These are phyloP conservation scores for Plasmopara muralis DNA, from an alignment of 352 stramenopile species.

Conservation along the genomic window DNA sequence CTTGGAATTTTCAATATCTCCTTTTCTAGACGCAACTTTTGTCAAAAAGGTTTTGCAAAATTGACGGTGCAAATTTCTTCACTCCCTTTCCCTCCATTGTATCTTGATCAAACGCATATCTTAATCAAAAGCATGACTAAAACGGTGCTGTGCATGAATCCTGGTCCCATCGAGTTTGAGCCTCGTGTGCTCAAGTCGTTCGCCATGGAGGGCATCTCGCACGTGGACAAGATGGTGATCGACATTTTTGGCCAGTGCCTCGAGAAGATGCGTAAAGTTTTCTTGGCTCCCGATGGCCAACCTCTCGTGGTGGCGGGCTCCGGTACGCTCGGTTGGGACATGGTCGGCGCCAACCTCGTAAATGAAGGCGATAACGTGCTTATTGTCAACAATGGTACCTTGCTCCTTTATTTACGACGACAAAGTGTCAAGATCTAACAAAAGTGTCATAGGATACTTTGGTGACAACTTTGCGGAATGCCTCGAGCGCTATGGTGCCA, in stretches of 20 bases:
- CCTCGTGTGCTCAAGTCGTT: constrained; percentile 62
- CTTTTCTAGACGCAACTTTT: too few species aligned
- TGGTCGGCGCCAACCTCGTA: constrained; percentile 72
- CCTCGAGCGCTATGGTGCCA: constrained; percentile 62
- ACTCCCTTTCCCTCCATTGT: too few species aligned
- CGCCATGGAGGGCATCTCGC: constrained; percentile 65
- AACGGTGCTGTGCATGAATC: constrained; percentile 74
- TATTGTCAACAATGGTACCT: constrained; percentile 56
- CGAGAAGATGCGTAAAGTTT: constrained; percentile 79
- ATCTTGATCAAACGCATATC: not conserved
- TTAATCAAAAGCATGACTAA: constrained; percentile 46
- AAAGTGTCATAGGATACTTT: constrained; percentile 47
- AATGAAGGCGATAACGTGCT: constrained; percentile 58
- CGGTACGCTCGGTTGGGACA: constrained; percentile 70
- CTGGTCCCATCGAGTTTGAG: constrained; percentile 79
- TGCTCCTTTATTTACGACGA: not conserved
- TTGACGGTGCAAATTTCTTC: too few species aligned
- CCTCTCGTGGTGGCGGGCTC: constrained; percentile 63
- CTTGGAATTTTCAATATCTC: too few species aligned
- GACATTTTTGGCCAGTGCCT: constrained; percentile 69
- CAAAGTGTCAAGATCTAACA: not conserved
- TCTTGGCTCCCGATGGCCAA: constrained; percentile 62
- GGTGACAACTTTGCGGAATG: constrained; percentile 64
- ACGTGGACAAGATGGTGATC: constrained; percentile 74
- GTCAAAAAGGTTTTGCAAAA: too few species aligned